Evolutionary conservation across 352 stramenopile genomes (phyloP).

Genomic region (Sclerospora graminicola): DNA sequence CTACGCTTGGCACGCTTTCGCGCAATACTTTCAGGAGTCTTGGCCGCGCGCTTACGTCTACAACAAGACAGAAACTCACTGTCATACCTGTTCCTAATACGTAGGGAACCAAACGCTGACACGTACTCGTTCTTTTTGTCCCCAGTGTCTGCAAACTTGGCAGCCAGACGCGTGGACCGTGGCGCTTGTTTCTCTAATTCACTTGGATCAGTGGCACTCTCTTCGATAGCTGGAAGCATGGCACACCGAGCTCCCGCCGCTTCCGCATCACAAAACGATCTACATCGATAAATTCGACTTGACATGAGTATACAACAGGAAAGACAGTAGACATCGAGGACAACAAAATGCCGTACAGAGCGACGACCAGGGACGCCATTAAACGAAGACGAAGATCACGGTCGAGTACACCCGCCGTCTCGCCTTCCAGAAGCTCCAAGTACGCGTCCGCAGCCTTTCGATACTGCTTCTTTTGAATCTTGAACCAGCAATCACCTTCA

Average conservation of each 20-base stretch:
- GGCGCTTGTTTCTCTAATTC: constrained; percentile 55
- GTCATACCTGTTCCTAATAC: constrained; percentile 1
- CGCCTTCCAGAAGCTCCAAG: constrained; percentile 55
- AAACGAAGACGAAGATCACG: constrained; percentile 63
- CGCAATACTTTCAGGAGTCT: constrained; percentile 59
- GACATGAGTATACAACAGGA: constrained; percentile 4
- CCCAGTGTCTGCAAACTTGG: constrained; percentile 42
- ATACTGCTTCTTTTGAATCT: constrained; percentile 75
- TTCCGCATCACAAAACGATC: constrained; percentile 65
- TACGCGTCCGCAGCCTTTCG: constrained; percentile 50
- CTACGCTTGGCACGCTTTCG: constrained; percentile 68
- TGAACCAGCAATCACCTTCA: constrained; percentile 69
- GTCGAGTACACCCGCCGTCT: constrained; percentile 44
- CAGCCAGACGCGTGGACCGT: constrained; percentile 46
- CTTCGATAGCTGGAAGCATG: constrained; percentile 47
- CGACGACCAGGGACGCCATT: constrained; percentile 64
- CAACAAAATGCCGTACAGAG: constrained; percentile 33
- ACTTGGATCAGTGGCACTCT: constrained; percentile 44
- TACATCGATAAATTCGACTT: constrained; percentile 10
- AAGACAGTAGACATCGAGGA: background rate
- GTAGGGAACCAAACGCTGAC: background rate
- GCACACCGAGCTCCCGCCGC: constrained; percentile 48
- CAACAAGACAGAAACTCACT: background rate
- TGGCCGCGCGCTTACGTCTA: constrained; percentile 58
- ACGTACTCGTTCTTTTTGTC: constrained; percentile 81